A percentile compares a stretch with the other conserved stretches of the same genome.
phyloP scores from a whole-genome alignment of 78 protist species.

The Monosiga brevicollis region DNA sequence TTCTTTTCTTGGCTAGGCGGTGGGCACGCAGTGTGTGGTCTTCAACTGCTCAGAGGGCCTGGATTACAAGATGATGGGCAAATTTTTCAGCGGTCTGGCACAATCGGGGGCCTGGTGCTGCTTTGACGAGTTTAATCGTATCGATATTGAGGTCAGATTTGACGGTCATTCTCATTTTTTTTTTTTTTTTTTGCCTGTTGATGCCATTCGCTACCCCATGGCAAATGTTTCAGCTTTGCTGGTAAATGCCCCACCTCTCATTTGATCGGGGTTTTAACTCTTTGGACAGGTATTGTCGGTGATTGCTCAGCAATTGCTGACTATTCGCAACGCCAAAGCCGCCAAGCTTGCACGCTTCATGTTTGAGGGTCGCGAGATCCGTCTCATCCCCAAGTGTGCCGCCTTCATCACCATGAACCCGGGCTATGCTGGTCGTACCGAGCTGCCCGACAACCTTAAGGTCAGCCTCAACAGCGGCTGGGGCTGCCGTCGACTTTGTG shows the following conservation, averaged over 20 bases:
- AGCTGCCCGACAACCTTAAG: slow-evolving; percentile 59
- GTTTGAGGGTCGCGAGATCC: slow-evolving; percentile 43
- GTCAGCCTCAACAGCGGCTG: too few relatives aligned
- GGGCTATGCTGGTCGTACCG: slow-evolving; percentile 72
- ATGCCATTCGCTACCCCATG: too few relatives aligned
- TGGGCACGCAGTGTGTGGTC: slow-evolving; percentile 9
- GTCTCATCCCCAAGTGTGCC: slow-evolving; percentile 34
- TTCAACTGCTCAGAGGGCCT: slow-evolving; percentile 45
- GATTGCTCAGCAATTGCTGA: slow-evolving; percentile 63
- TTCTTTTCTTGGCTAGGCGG: slow-evolving; percentile 46
- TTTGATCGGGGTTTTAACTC: too few relatives aligned
- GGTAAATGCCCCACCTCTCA: too few relatives aligned
- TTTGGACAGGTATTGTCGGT: slow-evolving; percentile 61
- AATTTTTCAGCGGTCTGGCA: slow-evolving; percentile 63
- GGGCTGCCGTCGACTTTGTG: too few relatives aligned
- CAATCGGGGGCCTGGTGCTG: slow-evolving; percentile 70
- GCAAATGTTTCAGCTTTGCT: too few relatives aligned
- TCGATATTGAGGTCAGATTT: slow-evolving; percentile 57
- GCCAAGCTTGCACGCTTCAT: neutral
- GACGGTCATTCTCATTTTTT: too few relatives aligned
- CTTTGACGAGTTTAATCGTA: slow-evolving; percentile 86
- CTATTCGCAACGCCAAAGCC: slow-evolving; percentile 51
- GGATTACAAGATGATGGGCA: slow-evolving; percentile 42
- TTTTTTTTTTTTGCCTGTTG: too few relatives aligned
- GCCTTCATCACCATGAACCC: slow-evolving; percentile 86